A percentile compares a stretch with the other conserved stretches of the same genome.
phyloP scores from a whole-genome alignment of 2,329 filamentous ascomycete genomes.

The Colletotrichum scovillei region DNA sequence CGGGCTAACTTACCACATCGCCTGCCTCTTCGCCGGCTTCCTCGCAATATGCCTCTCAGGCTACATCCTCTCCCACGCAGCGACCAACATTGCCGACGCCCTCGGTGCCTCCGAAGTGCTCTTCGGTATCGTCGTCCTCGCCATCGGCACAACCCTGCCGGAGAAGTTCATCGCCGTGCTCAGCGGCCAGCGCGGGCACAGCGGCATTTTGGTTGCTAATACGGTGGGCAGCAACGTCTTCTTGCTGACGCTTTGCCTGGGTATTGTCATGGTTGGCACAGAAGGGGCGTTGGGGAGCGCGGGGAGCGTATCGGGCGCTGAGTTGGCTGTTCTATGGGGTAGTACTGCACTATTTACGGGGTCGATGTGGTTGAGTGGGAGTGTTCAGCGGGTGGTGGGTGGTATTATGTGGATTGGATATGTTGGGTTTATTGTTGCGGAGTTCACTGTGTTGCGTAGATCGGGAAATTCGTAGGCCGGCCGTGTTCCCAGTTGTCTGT shows the following conservation, averaged over 20 bases:
- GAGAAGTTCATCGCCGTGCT: constrained; percentile 64
- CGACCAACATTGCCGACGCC: constrained; percentile 53
- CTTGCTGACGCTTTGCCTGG: constrained; percentile 61
- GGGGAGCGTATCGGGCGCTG: constrained; percentile 26
- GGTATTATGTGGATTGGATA: constrained; percentile 34
- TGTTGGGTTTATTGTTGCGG: constrained; percentile 36
- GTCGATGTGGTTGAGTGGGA: constrained; percentile 36
- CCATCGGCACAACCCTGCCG: constrained; percentile 64
- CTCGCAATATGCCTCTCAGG: constrained; percentile 58
- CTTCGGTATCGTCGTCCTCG: constrained; percentile 54
- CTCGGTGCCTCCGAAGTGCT: constrained; percentile 57
- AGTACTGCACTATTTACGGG: constrained; percentile 2
- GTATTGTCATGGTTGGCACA: constrained; percentile 45
- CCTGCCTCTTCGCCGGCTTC: constrained; percentile 56
- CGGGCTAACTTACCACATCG: constrained; percentile 35
- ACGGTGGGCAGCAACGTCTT: constrained; percentile 67
- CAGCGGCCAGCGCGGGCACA: constrained; percentile 57
- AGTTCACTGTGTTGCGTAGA: constrained; percentile 33
- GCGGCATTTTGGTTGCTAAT: constrained; percentile 62
- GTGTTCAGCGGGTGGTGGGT: constrained; percentile 27
- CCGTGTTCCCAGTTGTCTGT: too few relatives aligned
- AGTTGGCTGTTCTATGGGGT: constrained; percentile 37
- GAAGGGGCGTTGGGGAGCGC: constrained; percentile 21
- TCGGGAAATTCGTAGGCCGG: neutral
- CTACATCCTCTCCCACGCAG: constrained; percentile 61